A percentile compares a stretch with the other conserved stretches of the same genome.
Evolutionary conservation across 2,329 filamentous ascomycete species (phyloP).

Genomic region (Calonectria naviculata): DNA sequence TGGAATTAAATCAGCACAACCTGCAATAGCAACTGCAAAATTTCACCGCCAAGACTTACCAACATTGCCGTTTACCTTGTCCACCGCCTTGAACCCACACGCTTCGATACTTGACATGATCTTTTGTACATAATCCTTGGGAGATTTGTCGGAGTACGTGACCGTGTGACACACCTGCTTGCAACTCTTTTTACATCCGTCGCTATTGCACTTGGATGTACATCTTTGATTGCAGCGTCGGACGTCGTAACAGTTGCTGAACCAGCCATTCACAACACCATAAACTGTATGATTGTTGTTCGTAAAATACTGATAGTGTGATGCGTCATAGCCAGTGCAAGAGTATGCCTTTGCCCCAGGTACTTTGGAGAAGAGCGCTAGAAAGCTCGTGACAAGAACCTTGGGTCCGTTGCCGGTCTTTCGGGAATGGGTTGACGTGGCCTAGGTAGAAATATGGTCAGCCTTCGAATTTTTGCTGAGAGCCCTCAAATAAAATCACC

Average conservation of each 20-base stretch:
- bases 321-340: not conserved
- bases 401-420: not conserved
- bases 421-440: not conserved
- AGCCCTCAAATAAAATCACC: not conserved
- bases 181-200: not conserved
- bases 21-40: not conserved
- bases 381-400: not conserved
- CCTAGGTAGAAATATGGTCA: not conserved
- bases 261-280: not conserved
- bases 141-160: not conserved
- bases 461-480: not conserved
- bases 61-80: not conserved
- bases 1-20: not conserved
- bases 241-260: not conserved
- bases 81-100: not conserved
- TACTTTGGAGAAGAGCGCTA: not conserved
- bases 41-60: not conserved
- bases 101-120: not conserved
- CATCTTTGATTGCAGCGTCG: not conserved
- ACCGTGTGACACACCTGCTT: not conserved
- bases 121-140: not conserved
- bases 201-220: not conserved
- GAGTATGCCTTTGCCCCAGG: not conserved
- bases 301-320: not conserved
- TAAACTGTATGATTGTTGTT: not conserved